Evolutionary conservation across 2,329 filamentous ascomycete species (phyloP).

Genomic region (Pseudonectria foliicola): DNA sequence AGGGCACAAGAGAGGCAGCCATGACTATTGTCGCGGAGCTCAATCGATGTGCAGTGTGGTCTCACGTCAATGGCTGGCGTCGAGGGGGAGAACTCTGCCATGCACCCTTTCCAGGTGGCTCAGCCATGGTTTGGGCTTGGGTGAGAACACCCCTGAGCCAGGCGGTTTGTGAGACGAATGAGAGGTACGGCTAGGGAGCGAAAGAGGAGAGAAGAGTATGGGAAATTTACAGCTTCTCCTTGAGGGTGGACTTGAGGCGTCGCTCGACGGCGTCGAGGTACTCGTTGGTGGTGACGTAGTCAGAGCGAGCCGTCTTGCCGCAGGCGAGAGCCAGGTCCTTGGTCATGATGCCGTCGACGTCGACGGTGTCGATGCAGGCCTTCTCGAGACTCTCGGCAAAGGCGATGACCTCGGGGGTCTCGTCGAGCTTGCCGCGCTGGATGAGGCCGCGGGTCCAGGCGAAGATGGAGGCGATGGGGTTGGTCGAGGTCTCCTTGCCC

Average conservation of each 20-base stretch:
- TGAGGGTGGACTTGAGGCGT: slow-evolving; percentile 72
- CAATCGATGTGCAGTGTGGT: too few species aligned
- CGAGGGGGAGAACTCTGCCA: too few species aligned
- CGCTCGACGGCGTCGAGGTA: slow-evolving; percentile 91
- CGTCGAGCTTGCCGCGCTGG: slow-evolving; percentile 88
- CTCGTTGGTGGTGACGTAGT: slow-evolving; percentile 87
- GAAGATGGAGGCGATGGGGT: slow-evolving; percentile 98
- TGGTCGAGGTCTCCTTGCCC: slow-evolving; percentile 92
- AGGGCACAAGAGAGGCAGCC: too few species aligned
- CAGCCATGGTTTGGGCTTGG: too few species aligned
- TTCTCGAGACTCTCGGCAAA: slow-evolving; percentile 90
- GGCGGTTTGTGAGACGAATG: slow-evolving; percentile 3
- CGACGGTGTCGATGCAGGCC: slow-evolving; percentile 90
- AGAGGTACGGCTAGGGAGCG: slow-evolving; percentile 3
- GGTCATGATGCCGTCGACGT: slow-evolving; percentile 94
- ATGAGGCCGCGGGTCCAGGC: slow-evolving; percentile 94
- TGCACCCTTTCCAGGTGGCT: too few species aligned
- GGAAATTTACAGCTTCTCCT: slow-evolving; percentile 60
- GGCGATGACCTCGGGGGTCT: slow-evolving; percentile 82
- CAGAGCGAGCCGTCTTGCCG: slow-evolving; percentile 74
- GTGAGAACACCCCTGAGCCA: not conserved
- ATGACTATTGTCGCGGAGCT: too few species aligned
- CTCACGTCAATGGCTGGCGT: too few species aligned
- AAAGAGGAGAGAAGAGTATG: slow-evolving; percentile 2
- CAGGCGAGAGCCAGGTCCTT: slow-evolving; percentile 96